These are phyloP conservation scores for Pythium insidiosum DNA, from an alignment of 352 stramenopile species.

Conservation along the genomic window DNA sequence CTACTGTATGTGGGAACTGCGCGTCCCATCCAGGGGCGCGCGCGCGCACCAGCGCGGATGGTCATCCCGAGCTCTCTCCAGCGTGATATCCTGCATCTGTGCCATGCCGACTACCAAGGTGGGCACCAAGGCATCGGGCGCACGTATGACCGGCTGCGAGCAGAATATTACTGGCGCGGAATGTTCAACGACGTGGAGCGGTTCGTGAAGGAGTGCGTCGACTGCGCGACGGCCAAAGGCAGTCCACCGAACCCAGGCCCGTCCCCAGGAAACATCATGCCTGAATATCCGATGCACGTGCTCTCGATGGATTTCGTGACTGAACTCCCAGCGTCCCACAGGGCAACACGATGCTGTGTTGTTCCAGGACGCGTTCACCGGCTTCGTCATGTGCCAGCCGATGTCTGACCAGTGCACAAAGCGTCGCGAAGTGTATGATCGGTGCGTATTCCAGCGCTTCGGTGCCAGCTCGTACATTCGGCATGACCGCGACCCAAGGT, in stretches of 20 bases:
- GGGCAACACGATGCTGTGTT: slow-evolving; percentile 10
- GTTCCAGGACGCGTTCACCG: slow-evolving; percentile 12
- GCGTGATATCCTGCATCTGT: slow-evolving; percentile 4
- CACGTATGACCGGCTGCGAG: slow-evolving; percentile 8
- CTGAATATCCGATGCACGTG: slow-evolving; percentile 7
- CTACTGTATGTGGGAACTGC: slow-evolving; percentile 3
- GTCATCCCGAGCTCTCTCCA: slow-evolving; percentile 3
- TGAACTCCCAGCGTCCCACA: slow-evolving; percentile 5
- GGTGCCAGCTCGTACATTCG: slow-evolving; percentile 7
- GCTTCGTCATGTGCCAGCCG: slow-evolving; percentile 10
- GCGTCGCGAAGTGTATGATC: slow-evolving; percentile 11
- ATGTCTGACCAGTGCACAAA: slow-evolving; percentile 5
- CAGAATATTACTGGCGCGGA: slow-evolving; percentile 14
- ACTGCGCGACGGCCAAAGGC: slow-evolving; percentile 9
- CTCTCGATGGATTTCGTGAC: slow-evolving; percentile 18
- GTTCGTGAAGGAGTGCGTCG: slow-evolving; percentile 4
- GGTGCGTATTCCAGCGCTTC: slow-evolving; percentile 13
- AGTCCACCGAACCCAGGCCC: background rate
- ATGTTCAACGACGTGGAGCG: slow-evolving; percentile 9
- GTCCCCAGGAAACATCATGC: slow-evolving; percentile 9
- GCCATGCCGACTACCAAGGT: slow-evolving; percentile 4
- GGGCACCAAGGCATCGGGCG: slow-evolving; percentile 8
- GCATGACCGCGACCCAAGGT: slow-evolving; percentile 11
- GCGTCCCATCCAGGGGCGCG: background rate
- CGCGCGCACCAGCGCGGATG: background rate